phyloP scores from a whole-genome alignment of 495 filamentous ascomycete species.

The Penicillium desertorum region DNA sequence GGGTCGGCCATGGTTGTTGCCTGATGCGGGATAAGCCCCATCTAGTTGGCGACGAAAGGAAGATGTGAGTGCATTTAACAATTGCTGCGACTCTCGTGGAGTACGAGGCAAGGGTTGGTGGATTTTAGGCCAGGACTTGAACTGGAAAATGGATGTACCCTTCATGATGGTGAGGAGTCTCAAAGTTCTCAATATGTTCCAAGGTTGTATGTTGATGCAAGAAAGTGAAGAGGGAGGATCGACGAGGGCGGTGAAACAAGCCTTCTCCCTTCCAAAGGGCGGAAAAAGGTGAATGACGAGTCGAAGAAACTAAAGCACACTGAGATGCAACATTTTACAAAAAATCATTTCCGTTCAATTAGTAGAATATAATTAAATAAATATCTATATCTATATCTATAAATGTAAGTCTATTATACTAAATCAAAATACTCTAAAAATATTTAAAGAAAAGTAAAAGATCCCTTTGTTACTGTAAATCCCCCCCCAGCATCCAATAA shows the following conservation, averaged over 20 bases:
- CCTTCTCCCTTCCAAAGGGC: not conserved
- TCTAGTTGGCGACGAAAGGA: conserved; percentile 79
- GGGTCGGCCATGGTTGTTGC: conserved; percentile 27
- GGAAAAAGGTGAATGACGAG: conserved; percentile 11
- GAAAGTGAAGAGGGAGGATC: conserved; percentile 1
- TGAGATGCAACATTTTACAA: not conserved
- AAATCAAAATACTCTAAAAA: not conserved
- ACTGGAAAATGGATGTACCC: conserved; percentile 34
- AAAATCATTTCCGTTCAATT: not conserved
- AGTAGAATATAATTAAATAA: not conserved
- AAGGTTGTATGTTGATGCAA: not conserved
- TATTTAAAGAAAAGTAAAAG: not conserved
- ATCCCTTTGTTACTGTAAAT: conserved; percentile 10
- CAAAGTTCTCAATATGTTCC: not conserved
- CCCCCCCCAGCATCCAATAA: conserved; percentile 21
- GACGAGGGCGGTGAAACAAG: conserved; percentile 9
- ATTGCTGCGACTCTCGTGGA: conserved; percentile 61
- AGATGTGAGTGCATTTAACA: conserved; percentile 66
- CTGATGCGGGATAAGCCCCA: conserved; percentile 54
- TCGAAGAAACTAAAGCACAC: conserved; percentile 7
- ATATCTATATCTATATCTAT: not conserved
- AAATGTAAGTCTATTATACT: not conserved
- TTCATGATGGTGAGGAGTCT: conserved; percentile 43
- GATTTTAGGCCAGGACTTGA: conserved; percentile 59
- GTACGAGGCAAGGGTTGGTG: conserved; percentile 69